Percentiles rank a stretch among this genome's conserved stretches.
phyloP scores from a whole-genome alignment of 2,329 filamentous ascomycete species.

The Torrubiella hemipterigena region DNA sequence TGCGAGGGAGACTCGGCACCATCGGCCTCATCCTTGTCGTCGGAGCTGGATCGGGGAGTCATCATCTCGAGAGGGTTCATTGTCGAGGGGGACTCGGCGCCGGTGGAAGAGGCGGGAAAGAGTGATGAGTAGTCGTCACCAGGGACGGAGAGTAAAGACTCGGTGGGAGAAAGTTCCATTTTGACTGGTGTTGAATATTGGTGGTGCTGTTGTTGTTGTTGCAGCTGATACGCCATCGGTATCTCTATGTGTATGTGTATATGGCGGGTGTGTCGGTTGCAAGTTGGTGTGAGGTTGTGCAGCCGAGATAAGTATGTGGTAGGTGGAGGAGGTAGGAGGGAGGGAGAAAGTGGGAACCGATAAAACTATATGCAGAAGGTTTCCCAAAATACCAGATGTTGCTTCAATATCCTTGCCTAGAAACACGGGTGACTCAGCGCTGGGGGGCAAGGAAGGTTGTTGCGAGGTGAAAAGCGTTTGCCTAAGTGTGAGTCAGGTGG shows the following conservation, averaged over 20 bases:
- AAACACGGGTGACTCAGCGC: conserved; percentile 15
- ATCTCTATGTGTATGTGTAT: too few species aligned
- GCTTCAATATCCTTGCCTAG: too few species aligned
- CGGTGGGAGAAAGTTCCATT: conserved; percentile 40
- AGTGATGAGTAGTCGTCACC: conserved; percentile 37
- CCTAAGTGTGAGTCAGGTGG: too few species aligned
- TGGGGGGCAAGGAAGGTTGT: conserved; percentile 1
- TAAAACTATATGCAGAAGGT: too few species aligned
- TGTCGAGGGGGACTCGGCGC: conserved; percentile 17
- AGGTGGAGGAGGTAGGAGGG: too few species aligned
- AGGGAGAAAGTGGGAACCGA: conserved; percentile 3
- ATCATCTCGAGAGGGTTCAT: conserved; percentile 36
- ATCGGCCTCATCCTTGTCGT: conserved; percentile 14
- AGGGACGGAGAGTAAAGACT: conserved; percentile 40
- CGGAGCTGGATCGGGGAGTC: conserved; percentile 30
- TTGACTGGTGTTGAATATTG: conserved; percentile 33
- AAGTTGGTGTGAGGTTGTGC: conserved; percentile 5
- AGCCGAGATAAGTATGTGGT: conserved; percentile 1
- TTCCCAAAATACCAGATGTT: too few species aligned
- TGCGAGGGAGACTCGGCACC: conserved; percentile 9
- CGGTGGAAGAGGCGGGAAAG: conserved; percentile 23
- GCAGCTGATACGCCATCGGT: conserved; percentile 3
- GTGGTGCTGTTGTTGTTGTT: conserved; percentile 18
- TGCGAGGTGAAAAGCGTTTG: too few species aligned
- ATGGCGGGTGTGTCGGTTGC: conserved; percentile 9